A percentile compares a stretch with the other conserved stretches of the same genome.
phyloP scores from a whole-genome alignment of 2,329 filamentous ascomycete species.

The Xylariaceae sp. region DNA sequence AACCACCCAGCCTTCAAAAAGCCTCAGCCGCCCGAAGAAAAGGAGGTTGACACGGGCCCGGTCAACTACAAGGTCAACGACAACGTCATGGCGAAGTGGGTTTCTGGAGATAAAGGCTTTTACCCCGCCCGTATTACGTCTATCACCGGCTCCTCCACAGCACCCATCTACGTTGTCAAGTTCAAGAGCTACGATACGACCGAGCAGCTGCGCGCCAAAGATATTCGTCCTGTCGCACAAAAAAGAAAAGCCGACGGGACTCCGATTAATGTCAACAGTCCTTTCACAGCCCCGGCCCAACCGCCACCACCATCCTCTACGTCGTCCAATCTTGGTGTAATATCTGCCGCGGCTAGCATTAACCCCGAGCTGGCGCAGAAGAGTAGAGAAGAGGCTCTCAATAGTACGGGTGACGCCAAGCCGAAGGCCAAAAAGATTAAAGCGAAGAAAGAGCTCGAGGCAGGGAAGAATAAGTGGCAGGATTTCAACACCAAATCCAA shows the following conservation, averaged over 20 bases:
- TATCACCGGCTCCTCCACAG: conserved; percentile 88
- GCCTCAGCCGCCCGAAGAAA: conserved; percentile 56
- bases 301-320: conserved; percentile 36
- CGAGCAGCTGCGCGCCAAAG: conserved; percentile 80
- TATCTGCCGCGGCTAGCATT: conserved; percentile 63
- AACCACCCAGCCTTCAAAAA: conserved; percentile 80
- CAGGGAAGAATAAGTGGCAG: conserved; percentile 92
- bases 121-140: conserved; percentile 93
- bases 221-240: conserved; percentile 79
- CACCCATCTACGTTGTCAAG: conserved; percentile 91
- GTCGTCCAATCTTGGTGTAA: conserved; percentile 53
- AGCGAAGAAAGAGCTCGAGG: conserved; percentile 88
- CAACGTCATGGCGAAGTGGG: conserved; percentile 87
- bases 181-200: conserved; percentile 91
- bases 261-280: conserved; percentile 54
- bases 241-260: conserved; percentile 88
- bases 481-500: conserved; percentile 85
- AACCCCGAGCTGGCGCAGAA: conserved; percentile 56
- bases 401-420: conserved; percentile 73
- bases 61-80: conserved; percentile 85
- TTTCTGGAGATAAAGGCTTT: conserved; percentile 85
- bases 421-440: conserved; percentile 88
- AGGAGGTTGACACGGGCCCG: conserved; percentile 56
- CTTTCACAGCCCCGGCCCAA: conserved; percentile 43
- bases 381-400: conserved; percentile 65